A percentile compares a stretch with the other conserved stretches of the same genome.
Conservation (phyloP, 345 rosid species). For the Salix brachista region DNA sequence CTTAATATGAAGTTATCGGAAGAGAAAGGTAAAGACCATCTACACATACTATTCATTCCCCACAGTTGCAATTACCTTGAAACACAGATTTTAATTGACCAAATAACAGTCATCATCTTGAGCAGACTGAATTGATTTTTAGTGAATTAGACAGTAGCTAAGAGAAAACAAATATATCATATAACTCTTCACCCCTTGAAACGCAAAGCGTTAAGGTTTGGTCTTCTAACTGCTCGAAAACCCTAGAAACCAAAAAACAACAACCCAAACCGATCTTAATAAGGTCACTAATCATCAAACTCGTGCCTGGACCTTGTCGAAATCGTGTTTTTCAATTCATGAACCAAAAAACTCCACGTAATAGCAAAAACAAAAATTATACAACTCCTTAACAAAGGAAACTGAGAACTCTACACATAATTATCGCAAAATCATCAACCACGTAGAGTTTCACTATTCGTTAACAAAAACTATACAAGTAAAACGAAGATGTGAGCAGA, state of each 20-base stretch:
- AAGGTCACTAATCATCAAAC: neutral
- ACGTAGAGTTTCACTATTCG: neutral
- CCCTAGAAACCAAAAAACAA: neutral
- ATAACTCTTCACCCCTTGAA: neutral
- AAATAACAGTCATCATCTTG: neutral
- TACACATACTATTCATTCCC: neutral
- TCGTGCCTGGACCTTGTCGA: neutral
- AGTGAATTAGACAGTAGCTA: neutral
- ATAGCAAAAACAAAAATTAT: neutral
- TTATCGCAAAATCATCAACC: neutral
- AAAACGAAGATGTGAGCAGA: neutral
- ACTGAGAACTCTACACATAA: neutral
- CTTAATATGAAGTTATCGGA: neutral
- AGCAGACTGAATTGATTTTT: neutral
- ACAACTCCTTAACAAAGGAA: neutral
- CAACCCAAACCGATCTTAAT: neutral
- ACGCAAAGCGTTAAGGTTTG: neutral
- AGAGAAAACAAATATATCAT: neutral
- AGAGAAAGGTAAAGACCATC: neutral
- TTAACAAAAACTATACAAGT: neutral
- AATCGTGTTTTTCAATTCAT: neutral
- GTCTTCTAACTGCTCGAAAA: neutral
- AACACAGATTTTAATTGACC: neutral
- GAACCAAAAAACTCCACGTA: neutral
- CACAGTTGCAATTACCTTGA: neutral